A percentile compares a stretch with the other conserved stretches of the same genome.
phyloP scores from a whole-genome alignment of 2,329 filamentous ascomycete genomes.

The Diaporthe caulivora region DNA sequence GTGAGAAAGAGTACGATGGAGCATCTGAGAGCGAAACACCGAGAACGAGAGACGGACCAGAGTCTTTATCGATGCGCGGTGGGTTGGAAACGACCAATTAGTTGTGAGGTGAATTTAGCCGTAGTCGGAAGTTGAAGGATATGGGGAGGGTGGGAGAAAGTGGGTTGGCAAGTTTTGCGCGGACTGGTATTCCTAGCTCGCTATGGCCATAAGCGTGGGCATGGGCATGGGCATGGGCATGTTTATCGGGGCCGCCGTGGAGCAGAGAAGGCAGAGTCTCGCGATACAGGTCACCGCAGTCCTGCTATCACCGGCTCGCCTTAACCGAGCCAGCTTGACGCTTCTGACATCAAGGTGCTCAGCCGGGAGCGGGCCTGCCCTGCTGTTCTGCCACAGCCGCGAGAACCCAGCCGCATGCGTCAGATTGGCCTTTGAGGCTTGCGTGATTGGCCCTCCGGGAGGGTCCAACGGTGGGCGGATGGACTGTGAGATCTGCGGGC shows the following conservation, averaged over 20 bases:
- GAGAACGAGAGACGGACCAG: neutral
- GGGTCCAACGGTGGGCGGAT: neutral
- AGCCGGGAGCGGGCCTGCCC: neutral
- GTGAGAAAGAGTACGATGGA: neutral
- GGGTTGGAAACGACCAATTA: neutral
- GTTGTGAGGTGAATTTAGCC: neutral
- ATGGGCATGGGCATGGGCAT: neutral
- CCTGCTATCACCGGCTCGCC: neutral
- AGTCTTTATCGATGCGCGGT: slow-evolving; percentile 5
- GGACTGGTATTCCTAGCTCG: neutral
- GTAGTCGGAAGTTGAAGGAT: neutral
- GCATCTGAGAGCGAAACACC: neutral
- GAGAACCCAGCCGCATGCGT: slow-evolving; percentile 17
- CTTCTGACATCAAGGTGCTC: slow-evolving; percentile 35
- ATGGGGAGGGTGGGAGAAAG: neutral
- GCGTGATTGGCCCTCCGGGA: slow-evolving; percentile 6
- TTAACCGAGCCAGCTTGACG: slow-evolving; percentile 7
- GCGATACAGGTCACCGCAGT: neutral
- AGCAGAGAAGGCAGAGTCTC: slow-evolving; percentile 2
- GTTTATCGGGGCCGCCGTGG: slow-evolving; percentile 7
- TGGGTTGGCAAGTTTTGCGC: slow-evolving; percentile 19
- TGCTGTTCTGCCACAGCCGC: neutral
- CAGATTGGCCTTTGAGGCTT: slow-evolving; percentile 12
- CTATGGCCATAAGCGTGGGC: neutral
- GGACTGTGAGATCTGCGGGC: slow-evolving; percentile 7